phyloP scores from a whole-genome alignment of 129 eudicot species.

The Saposhnikovia divaricata region DNA sequence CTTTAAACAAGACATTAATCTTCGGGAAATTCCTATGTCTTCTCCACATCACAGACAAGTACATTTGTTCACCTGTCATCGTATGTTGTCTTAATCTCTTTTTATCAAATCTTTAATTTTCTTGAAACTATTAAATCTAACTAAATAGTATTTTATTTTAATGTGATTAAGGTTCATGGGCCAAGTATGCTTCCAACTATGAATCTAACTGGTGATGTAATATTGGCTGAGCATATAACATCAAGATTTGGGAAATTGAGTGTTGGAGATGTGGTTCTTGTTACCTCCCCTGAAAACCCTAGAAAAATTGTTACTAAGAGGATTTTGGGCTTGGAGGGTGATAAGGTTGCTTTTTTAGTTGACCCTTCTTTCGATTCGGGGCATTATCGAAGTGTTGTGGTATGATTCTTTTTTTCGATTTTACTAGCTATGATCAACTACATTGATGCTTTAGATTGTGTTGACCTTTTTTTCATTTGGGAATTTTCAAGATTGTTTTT shows the following conservation, averaged over 20 bases:
- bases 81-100: slow-evolving; percentile 26
- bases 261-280: slow-evolving; percentile 66
- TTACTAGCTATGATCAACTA: not conserved
- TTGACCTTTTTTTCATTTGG: not conserved
- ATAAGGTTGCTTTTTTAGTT: slow-evolving; percentile 47
- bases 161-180: slow-evolving; percentile 51
- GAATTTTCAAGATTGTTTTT: too few relatives aligned
- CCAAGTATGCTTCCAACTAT: slow-evolving; percentile 92
- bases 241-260: slow-evolving; percentile 55
- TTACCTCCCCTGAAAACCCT: slow-evolving; percentile 74
- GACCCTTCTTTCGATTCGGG: slow-evolving; percentile 38
- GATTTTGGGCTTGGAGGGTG: slow-evolving; percentile 71
- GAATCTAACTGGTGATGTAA: slow-evolving; percentile 78
- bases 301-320: slow-evolving; percentile 61
- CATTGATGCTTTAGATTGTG: not conserved
- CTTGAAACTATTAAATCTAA: not conserved
- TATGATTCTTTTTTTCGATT: slow-evolving; percentile 11
- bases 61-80: slow-evolving; percentile 56
- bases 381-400: slow-evolving; percentile 43
- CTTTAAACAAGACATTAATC: slow-evolving; percentile 29
- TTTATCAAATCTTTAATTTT: not conserved
- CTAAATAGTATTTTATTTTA: not conserved
- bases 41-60: slow-evolving; percentile 63
- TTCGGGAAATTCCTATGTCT: slow-evolving; percentile 65
- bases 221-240: slow-evolving; percentile 53